Conservation (phyloP, 306 rosid species). For the Carpinus viminea region DNA sequence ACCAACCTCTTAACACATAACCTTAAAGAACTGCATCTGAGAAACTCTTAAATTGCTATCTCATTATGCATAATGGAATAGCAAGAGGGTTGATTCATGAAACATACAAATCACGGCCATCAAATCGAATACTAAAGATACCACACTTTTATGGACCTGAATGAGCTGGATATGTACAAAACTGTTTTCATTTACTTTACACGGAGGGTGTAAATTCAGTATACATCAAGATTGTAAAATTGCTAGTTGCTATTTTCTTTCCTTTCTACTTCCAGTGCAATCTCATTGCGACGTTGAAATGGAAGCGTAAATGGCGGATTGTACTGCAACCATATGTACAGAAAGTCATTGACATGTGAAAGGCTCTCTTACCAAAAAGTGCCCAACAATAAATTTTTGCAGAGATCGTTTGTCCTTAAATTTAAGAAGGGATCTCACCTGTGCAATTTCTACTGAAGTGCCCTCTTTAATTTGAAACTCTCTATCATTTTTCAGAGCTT, state of each 20-base stretch:
- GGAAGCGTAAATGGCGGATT: conserved; percentile 98
- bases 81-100: not conserved
- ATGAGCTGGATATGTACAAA: conserved; percentile 6
- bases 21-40: conserved; percentile 5
- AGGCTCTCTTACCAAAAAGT: not conserved
- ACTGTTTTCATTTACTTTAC: conserved; percentile 21
- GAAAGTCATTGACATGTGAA: conserved; percentile 23
- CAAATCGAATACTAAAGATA: conserved; percentile 18
- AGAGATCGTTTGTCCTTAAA: conserved; percentile 28
- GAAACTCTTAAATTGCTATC: not conserved
- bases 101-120: conserved; percentile 28
- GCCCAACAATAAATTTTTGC: not conserved
- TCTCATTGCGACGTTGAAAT: conserved; percentile 95
- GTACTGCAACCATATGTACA: conserved; percentile 59
- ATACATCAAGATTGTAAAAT: conserved; percentile 25
- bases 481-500: conserved; percentile 58
- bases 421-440: conserved; percentile 50
- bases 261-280: conserved; percentile 82
- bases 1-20: not conserved
- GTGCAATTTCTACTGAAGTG: conserved; percentile 70
- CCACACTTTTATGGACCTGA: conserved; percentile 1
- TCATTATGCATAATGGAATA: not conserved
- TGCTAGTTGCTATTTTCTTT: conserved; percentile 42
- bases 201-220: conserved; percentile 22
- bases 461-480: conserved; percentile 64